phyloP scores from a whole-genome alignment of 1,284 basidiomycete genomes.

The Ustilago curta region DNA sequence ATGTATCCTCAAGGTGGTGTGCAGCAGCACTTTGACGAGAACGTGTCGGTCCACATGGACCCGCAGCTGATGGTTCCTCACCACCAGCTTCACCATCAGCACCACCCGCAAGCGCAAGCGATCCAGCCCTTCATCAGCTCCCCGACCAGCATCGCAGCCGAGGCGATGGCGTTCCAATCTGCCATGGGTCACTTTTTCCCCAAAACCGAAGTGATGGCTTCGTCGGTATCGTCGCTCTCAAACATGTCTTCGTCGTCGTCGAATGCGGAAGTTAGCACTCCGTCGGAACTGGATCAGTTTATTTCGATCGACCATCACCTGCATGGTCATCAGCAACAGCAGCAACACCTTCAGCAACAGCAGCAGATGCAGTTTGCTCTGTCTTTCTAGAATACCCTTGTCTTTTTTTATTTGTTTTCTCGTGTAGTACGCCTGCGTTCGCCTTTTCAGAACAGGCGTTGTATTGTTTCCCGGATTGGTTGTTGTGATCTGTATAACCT shows the following conservation, averaged over 20 bases:
- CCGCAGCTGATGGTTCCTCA: conserved; percentile 22
- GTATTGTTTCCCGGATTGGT: neutral
- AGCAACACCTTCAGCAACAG: conserved; percentile 8
- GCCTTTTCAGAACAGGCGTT: neutral
- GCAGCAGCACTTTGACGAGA: neutral
- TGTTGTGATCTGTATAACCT: conserved; percentile 2
- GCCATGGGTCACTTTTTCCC: conserved; percentile 54
- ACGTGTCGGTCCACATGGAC: conserved; percentile 16
- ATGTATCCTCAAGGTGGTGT: conserved; percentile 13
- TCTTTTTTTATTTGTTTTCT: neutral
- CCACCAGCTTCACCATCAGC: neutral
- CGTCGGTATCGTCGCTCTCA: conserved; percentile 19
- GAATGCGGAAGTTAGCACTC: conserved; percentile 22
- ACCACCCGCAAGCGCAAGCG: conserved; percentile 1
- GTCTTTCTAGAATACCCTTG: conserved; percentile 18
- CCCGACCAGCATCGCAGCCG: conserved; percentile 25
- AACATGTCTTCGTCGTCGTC: conserved; percentile 22
- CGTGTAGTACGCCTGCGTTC: neutral
- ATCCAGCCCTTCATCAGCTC: conserved; percentile 20
- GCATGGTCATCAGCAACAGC: conserved; percentile 2
- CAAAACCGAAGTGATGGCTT: conserved; percentile 17
- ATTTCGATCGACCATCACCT: conserved; percentile 18
- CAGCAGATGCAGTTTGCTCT: conserved; percentile 10
- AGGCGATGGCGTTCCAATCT: conserved; percentile 30
- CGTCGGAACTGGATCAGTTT: conserved; percentile 35